These are phyloP conservation scores for Argentina anserina DNA, from an alignment of 306 rosid species.

Conservation along the genomic window DNA sequence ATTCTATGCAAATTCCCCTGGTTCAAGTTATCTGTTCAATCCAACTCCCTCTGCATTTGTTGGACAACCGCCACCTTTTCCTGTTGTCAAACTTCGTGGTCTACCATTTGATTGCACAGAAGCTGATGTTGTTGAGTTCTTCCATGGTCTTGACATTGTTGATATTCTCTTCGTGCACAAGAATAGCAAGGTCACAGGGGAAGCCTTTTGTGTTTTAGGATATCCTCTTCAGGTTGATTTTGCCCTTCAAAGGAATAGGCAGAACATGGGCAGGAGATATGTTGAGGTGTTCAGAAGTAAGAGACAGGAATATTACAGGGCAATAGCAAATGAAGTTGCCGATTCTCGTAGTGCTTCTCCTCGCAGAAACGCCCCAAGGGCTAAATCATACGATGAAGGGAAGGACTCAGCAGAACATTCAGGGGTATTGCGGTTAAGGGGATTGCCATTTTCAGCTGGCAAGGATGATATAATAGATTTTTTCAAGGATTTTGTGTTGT, in stretches of 20 bases:
- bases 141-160: slow-evolving; percentile 83
- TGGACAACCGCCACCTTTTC: slow-evolving; percentile 80
- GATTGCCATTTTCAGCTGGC: slow-evolving; percentile 83
- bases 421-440: slow-evolving; percentile 76
- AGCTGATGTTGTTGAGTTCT: slow-evolving; percentile 89
- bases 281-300: slow-evolving; percentile 91
- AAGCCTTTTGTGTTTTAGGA: slow-evolving; percentile 86
- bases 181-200: slow-evolving; percentile 78
- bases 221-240: slow-evolving; percentile 94
- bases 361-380: slow-evolving; percentile 54
- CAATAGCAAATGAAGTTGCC: slow-evolving; percentile 73
- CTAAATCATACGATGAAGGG: slow-evolving; percentile 71
- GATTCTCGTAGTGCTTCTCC: slow-evolving; percentile 76
- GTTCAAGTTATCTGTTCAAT: slow-evolving; percentile 70
- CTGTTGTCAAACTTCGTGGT: slow-evolving; percentile 85
- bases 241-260: slow-evolving; percentile 85
- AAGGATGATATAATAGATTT: slow-evolving; percentile 83
- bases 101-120: slow-evolving; percentile 90
- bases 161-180: slow-evolving; percentile 88
- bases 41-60: slow-evolving; percentile 76
- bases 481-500: slow-evolving; percentile 58
- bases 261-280: slow-evolving; percentile 87
- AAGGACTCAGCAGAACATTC: slow-evolving; percentile 89
- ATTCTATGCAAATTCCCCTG: slow-evolving; percentile 69
- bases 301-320: slow-evolving; percentile 96